These are phyloP conservation scores for Coemansia sp. DNA, from an alignment of 192 early-diverging fungal genomes.

Conservation along the genomic window DNA sequence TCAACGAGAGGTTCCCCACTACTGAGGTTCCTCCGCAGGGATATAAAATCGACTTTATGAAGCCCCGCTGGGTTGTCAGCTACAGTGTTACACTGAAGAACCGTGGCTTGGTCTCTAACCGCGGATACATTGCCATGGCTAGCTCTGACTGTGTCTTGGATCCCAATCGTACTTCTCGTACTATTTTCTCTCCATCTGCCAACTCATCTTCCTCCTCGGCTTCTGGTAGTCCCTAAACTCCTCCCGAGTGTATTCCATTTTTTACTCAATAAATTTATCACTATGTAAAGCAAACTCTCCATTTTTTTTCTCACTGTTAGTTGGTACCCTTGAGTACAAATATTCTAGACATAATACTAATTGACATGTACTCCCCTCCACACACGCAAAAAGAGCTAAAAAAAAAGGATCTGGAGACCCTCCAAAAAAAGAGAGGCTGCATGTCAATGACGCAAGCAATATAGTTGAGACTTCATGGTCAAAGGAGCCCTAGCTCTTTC, in stretches of 20 bases:
- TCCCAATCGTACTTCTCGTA: constrained; percentile 36
- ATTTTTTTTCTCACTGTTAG: neutral
- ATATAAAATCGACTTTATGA: constrained; percentile 54
- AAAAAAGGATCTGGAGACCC: neutral
- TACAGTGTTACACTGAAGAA: constrained; percentile 46
- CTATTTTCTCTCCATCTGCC: neutral
- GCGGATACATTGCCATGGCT: constrained; percentile 58
- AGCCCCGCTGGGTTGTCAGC: constrained; percentile 55
- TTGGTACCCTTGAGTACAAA: neutral
- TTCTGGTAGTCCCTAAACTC: neutral
- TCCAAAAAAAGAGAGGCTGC: neutral
- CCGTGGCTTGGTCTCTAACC: constrained; percentile 48
- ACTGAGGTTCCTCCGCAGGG: constrained; percentile 54
- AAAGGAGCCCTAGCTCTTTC: neutral
- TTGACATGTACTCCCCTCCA: neutral
- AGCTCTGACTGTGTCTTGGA: constrained; percentile 56
- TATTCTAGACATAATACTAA: neutral
- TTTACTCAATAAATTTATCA: neutral
- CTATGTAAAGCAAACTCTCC: neutral
- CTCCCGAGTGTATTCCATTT: neutral
- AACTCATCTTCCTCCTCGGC: neutral
- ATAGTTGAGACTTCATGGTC: no score
- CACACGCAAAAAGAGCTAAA: neutral
- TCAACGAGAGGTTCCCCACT: constrained; percentile 58
- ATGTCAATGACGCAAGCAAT: no score